Conservation (phyloP, 2,329 filamentous ascomycete genomes). For the Alternaria sp. region DNA sequence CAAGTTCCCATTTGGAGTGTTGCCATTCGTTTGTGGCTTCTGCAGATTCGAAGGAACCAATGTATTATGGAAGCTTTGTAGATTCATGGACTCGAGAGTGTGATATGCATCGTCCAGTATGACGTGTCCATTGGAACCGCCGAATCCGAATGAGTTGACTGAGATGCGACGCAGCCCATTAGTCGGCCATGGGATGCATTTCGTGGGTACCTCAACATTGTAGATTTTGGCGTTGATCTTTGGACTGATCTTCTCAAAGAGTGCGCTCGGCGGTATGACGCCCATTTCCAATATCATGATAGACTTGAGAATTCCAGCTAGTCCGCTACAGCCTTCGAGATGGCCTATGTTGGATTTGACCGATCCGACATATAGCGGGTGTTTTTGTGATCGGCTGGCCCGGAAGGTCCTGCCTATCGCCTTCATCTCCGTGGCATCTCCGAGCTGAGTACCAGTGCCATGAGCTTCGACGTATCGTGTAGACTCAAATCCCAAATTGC, state of each 20-base stretch:
- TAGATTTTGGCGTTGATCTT: conserved; percentile 1
- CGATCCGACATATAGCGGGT: conserved; percentile 45
- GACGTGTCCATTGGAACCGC: background rate
- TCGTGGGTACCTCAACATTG: conserved; percentile 2
- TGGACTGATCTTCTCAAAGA: conserved; percentile 17
- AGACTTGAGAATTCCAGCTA: conserved; percentile 47
- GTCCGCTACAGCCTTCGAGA: conserved; percentile 45
- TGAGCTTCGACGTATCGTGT: conserved; percentile 29
- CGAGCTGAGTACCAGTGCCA: conserved; percentile 60
- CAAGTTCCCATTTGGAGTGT: background rate
- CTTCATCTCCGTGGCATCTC: conserved; percentile 25
- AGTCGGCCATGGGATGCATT: background rate
- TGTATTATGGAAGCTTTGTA: background rate
- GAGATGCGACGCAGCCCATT: background rate
- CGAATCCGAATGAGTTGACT: background rate
- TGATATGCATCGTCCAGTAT: background rate
- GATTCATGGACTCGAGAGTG: background rate
- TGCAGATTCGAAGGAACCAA: background rate
- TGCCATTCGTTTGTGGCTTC: background rate
- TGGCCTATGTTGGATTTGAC: conserved; percentile 42
- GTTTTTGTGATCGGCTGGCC: conserved; percentile 43
- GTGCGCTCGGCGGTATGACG: conserved; percentile 29
- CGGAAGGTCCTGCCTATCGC: conserved; percentile 12
- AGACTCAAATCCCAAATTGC: conserved; percentile 28
- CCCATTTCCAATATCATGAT: conserved; percentile 47